Base-by-base conservation (phyloP, 441 rosid species). In the Arabidopsis lyrata region DNA sequence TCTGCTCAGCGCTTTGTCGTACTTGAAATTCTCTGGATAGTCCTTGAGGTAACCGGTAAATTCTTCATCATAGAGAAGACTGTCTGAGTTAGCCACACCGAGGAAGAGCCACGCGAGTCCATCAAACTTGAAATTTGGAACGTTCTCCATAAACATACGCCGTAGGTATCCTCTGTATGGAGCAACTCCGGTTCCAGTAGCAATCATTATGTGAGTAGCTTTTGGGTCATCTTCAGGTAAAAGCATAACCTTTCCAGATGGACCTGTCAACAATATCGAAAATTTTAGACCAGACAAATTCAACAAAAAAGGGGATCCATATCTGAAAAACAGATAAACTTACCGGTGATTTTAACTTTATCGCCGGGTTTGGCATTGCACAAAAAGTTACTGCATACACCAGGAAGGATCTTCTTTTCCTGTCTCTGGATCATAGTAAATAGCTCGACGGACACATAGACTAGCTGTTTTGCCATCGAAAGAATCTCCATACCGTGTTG, bases 31-130 rank as follows among this genome's bases (percentile, higher is more conserved):
- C 63, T 85, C 91, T 0, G 99, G 97, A 74, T 88, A 76, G 75
- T 89, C 91, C 70, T 77, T 73, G 60, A 87, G 93, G 70, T 92
- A 95, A 78, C 89, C 76, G 32, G 84, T 63, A 70, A 95, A 92
- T 82, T 95, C 98, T 0, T 92, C 95, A 2, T 95, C 98, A 5
- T 91, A 95, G 53, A 95, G 95, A 76, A 95, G 97, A 70, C 98
- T 91, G 82, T 95, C 99, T 1, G 83, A 71, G 82, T 95, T 95
- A 78, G 99, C 99, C 35, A 92, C 99, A 18, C 99, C 99, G 14
- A 95, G 97, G 85, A 95, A 95, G 53, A 95, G 99, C 99, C 99
- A 92, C 0, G 97, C 82, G 52, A 95, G 96, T 66, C 99, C 98
- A 2, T 86, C 80, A 75, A 88, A 95, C 83, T 92, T 90, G 83